A percentile compares a stretch with the other conserved stretches of the same genome.
Conservation (phyloP, 2,329 filamentous ascomycete genomes). For the Mycogone perniciosa region DNA sequence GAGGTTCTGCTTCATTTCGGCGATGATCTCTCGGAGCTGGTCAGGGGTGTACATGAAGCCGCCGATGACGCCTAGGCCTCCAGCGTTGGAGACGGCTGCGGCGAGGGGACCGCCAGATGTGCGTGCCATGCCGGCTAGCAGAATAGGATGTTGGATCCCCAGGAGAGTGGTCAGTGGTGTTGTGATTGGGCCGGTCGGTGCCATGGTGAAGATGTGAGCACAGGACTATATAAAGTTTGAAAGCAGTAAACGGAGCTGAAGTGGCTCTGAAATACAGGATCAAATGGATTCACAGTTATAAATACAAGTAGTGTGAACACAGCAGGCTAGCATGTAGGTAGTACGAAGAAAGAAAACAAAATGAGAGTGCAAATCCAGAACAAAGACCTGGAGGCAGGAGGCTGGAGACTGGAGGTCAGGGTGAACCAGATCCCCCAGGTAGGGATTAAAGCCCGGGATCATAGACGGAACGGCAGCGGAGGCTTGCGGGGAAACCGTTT, state of each 20-base stretch:
- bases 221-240: background rate
- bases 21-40: constrained; percentile 73
- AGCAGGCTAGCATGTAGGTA: background rate
- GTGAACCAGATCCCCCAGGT: background rate
- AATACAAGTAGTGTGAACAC: background rate
- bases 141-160: constrained; percentile 78
- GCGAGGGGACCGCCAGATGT: constrained; percentile 73
- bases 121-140: constrained; percentile 91
- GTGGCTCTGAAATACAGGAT: background rate
- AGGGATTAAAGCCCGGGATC: background rate
- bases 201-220: constrained; percentile 26
- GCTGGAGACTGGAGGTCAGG: background rate
- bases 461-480: background rate
- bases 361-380: background rate
- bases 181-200: constrained; percentile 50
- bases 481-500: constrained; percentile 10
- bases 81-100: constrained; percentile 82
- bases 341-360: background rate
- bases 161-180: constrained; percentile 76
- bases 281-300: background rate
- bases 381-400: background rate
- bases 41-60: constrained; percentile 65
- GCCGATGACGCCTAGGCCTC: constrained; percentile 72
- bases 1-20: constrained; percentile 76
- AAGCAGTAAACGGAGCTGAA: background rate